These are phyloP conservation scores for Apiospora phragmitis DNA, from an alignment of 2,329 filamentous ascomycete genomes.

Conservation along the genomic window DNA sequence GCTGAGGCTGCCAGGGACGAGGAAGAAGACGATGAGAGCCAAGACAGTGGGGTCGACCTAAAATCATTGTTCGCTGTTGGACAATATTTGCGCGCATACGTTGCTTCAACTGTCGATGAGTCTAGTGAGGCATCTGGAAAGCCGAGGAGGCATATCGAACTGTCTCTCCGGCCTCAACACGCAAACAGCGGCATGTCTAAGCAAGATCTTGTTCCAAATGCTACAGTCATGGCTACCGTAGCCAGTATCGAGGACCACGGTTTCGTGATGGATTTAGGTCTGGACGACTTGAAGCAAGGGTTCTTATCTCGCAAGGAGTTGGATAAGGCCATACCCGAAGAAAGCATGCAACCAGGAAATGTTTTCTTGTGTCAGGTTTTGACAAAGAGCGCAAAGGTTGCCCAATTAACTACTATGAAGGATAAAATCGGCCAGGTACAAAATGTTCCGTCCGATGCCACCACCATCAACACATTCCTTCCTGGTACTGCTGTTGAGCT, in stretches of 20 bases:
- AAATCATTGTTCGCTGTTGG: constrained; percentile 76
- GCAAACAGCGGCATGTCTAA: constrained; percentile 74
- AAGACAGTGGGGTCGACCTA: constrained; percentile 67
- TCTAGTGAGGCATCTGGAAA: constrained; percentile 53
- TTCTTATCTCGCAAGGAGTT: constrained; percentile 87
- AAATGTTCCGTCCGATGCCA: constrained; percentile 70
- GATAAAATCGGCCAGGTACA: constrained; percentile 68
- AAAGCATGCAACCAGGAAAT: constrained; percentile 75
- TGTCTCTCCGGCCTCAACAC: constrained; percentile 78
- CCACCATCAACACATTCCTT: constrained; percentile 85
- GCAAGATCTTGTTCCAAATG: constrained; percentile 72
- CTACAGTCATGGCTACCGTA: constrained; percentile 83
- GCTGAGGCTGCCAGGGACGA: constrained; percentile 60
- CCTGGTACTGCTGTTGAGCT: constrained; percentile 90
- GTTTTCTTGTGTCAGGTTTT: constrained; percentile 83
- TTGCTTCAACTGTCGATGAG: constrained; percentile 75
- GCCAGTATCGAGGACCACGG: constrained; percentile 95
- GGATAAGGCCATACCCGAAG: constrained; percentile 62
- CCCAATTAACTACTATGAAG: constrained; percentile 79
- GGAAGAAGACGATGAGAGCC: constrained; percentile 53
- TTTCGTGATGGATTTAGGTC: constrained; percentile 86
- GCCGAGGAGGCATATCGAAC: constrained; percentile 78
- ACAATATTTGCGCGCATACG: constrained; percentile 84
- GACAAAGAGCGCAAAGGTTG: constrained; percentile 75
- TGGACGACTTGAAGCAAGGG: constrained; percentile 68